Evolutionary conservation across 768 basidiomycete genomes (phyloP), one percentile per base, ranked within the genome.

Genomic region (Mycena belliarum): DNA sequence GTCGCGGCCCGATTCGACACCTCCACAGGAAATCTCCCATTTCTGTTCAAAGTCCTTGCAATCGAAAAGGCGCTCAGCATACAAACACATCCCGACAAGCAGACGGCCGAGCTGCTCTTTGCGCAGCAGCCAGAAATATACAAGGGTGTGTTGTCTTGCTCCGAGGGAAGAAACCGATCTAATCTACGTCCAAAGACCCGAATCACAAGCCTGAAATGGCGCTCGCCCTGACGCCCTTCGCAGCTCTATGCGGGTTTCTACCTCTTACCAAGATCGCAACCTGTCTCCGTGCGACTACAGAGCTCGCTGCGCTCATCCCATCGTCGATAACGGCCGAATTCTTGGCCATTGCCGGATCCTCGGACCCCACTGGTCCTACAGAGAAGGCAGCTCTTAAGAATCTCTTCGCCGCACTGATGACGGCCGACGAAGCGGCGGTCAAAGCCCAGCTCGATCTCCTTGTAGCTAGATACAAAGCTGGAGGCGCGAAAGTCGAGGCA

Each of bases 141-240:
- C 78, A 97, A 95, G 77, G 95, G 95, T 91, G 65, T 56, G 80
- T 68, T 15, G 43, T 46, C 44, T 23, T 21, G 35, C 44, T 50
- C 12, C 8, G 33, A 40, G 24, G 32, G 20, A 20, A 32, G 28
- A 33, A n/a, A 20, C 43, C 45, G 33, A 42, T 35, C 29, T 42
- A 49, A 43, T 9, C 37, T 16, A 33, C n/a, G 32, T 38, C 16
- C 35, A 37, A 60, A 92, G 97, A 99, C 71, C 83, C 86, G 6
- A 98, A 98, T 69, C 97, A 99, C 67, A 99, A 99, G 73, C 97
- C 97, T 3, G 97, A 99, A 71, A 96, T 99, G 93, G 94, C 95
- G n/a, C 81, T 99, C 35, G 97, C 97, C 0, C 73, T 99, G 58
- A 95, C 95, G 0, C 84, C 87, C 15, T 98, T 98, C 78, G 78